Conservation (phyloP, 345 rosid genomes). For the Jatropha curcas region DNA sequence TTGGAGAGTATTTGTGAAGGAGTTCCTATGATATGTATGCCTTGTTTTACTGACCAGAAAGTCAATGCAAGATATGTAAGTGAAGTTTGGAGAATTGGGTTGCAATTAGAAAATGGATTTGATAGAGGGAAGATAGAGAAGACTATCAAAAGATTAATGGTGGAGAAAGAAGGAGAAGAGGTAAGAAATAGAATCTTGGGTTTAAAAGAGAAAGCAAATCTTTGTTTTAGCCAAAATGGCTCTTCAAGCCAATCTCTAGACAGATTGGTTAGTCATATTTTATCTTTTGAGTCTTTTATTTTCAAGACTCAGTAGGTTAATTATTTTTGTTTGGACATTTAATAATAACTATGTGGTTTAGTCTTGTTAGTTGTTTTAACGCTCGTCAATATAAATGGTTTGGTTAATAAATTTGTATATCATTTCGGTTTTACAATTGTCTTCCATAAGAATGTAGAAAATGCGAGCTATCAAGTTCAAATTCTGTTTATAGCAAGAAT, state of each 20-base stretch:
- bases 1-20: constrained; percentile 24
- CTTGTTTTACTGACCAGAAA: constrained; percentile 10
- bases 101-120: constrained; percentile 14
- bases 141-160: constrained; percentile 8
- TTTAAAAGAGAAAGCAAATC: constrained; percentile 12
- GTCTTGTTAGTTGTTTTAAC: too few species aligned
- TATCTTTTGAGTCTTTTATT: background rate
- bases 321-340: too few species aligned
- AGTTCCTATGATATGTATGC: constrained; percentile 20
- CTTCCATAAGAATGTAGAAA: too few species aligned
- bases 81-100: constrained; percentile 20
- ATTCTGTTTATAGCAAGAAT: too few species aligned
- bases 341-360: too few species aligned
- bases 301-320: too few species aligned
- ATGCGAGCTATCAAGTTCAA: too few species aligned
- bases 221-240: constrained; percentile 4
- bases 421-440: too few species aligned
- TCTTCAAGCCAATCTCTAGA: constrained; percentile 11
- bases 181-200: background rate
- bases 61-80: constrained; percentile 19
- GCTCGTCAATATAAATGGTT: too few species aligned
- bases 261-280: constrained; percentile 11
- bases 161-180: constrained; percentile 11
- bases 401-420: too few species aligned
- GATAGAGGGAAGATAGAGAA: constrained; percentile 10